These are phyloP conservation scores for Ascochyta rabiei DNA, from an alignment of 2,329 filamentous ascomycete species.

Conservation along the genomic window DNA sequence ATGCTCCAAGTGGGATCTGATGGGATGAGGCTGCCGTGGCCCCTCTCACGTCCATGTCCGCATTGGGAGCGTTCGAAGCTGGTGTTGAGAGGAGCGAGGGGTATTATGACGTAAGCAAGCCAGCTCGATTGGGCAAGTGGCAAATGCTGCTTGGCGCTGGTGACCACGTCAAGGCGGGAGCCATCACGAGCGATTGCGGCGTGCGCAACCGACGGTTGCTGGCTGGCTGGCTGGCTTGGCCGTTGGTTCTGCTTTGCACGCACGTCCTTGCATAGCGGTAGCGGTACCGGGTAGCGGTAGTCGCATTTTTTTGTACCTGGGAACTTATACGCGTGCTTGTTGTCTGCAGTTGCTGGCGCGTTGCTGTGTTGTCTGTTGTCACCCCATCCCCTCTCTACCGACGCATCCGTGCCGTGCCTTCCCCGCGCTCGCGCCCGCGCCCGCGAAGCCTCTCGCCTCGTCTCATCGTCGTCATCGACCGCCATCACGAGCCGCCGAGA, in stretches of 20 bases:
- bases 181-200: constrained; percentile 2
- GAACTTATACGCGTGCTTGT: not conserved
- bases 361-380: constrained; percentile 14
- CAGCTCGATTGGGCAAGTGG: not conserved
- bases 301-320: not conserved
- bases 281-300: constrained; percentile 11
- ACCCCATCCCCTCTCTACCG: not conserved
- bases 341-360: not conserved
- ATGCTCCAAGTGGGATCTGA: not conserved
- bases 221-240: constrained; percentile 17
- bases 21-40: not conserved
- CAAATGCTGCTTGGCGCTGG: not conserved
- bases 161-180: constrained; percentile 2
- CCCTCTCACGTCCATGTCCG: not conserved
- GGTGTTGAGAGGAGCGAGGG: no score
- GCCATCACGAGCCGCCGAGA: constrained; percentile 14
- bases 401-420: constrained; percentile 11
- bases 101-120: not conserved
- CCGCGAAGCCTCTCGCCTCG: not conserved
- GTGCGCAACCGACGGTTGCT: constrained; percentile 15
- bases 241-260: not conserved
- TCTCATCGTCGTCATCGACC: constrained; percentile 16
- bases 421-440: constrained; percentile 5
- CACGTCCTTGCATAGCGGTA: constrained; percentile 16
- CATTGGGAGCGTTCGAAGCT: not conserved